Evolutionary conservation across 805 yeast genomes (phyloP).

Genomic region (Monosporozyma yasuniensis): DNA sequence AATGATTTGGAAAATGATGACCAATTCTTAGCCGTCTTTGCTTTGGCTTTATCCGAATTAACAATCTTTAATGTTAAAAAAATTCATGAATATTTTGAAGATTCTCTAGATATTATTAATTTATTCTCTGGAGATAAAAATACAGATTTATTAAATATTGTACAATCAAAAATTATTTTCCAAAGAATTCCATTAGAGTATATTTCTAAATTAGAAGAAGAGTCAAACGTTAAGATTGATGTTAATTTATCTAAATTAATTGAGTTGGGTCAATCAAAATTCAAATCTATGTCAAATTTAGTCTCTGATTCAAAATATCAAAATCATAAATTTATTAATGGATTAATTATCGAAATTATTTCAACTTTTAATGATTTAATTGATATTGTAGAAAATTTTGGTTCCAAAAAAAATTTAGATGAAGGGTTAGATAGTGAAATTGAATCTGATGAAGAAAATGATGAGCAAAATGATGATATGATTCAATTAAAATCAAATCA

Average conservation of each 20-base stretch:
- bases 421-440: constrained; percentile 55
- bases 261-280: constrained; percentile 39
- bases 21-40: constrained; percentile 65
- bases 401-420: constrained; percentile 38
- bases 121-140: constrained; percentile 43
- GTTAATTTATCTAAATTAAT: constrained; percentile 35
- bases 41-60: constrained; percentile 57
- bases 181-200: constrained; percentile 52
- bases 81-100: constrained; percentile 40
- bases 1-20: constrained; percentile 27
- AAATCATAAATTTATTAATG: constrained; percentile 7
- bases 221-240: constrained; percentile 18
- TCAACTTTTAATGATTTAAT: constrained; percentile 57
- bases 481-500: constrained; percentile 38
- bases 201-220: constrained; percentile 41
- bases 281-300: constrained; percentile 24
- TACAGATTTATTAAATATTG: constrained; percentile 39
- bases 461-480: constrained; percentile 8
- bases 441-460: constrained; percentile 35
- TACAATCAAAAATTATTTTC: constrained; percentile 46
- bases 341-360: constrained; percentile 42
- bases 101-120: constrained; percentile 55
- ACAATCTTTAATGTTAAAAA: constrained; percentile 41
- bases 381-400: constrained; percentile 60
- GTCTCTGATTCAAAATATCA: constrained; percentile 31